Evolutionary conservation across 208 protist species (phyloP).

Genomic region (Crithidia bombi): DNA sequence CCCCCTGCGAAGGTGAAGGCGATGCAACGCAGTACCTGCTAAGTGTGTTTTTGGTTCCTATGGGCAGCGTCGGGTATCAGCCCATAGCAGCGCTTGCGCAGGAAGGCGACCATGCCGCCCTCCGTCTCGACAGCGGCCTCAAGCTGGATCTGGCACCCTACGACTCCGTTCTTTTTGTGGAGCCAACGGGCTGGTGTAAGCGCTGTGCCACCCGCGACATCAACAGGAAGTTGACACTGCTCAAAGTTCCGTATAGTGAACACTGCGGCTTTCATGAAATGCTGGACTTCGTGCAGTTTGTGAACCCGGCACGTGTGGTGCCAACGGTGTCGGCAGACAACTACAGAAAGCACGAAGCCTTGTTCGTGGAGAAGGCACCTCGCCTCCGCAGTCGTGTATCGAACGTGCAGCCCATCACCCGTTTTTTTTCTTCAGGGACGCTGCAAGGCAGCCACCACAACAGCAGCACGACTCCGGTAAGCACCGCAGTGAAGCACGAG

Average conservation of each 20-base stretch:
- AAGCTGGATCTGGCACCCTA: constrained; percentile 50
- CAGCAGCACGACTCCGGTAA: too few species aligned
- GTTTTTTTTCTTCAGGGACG: constrained; percentile 42
- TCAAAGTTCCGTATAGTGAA: constrained; percentile 87
- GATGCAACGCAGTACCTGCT: constrained; percentile 20
- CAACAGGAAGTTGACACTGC: constrained; percentile 32
- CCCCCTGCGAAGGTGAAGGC: background rate
- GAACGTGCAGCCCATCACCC: constrained; percentile 69
- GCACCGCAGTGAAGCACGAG: background rate
- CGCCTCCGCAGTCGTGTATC: constrained; percentile 52
- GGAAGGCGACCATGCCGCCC: background rate
- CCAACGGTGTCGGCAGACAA: constrained; percentile 80
- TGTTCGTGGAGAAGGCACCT: constrained; percentile 74
- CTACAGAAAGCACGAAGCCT: constrained; percentile 63
- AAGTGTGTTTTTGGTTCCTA: constrained; percentile 33
- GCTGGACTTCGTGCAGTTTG: constrained; percentile 71
- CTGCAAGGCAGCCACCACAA: background rate
- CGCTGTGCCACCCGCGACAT: constrained; percentile 20
- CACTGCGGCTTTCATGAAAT: constrained; percentile 88
- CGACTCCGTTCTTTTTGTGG: constrained; percentile 69
- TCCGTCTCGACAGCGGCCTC: constrained; percentile 44
- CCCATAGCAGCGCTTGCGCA: constrained; percentile 17
- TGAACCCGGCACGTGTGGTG: constrained; percentile 70
- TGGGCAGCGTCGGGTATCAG: constrained; percentile 26
- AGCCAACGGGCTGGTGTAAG: constrained; percentile 85